Base-by-base conservation (phyloP, 2,329 filamentous ascomycete species). In the Monilinia laxa region DNA sequence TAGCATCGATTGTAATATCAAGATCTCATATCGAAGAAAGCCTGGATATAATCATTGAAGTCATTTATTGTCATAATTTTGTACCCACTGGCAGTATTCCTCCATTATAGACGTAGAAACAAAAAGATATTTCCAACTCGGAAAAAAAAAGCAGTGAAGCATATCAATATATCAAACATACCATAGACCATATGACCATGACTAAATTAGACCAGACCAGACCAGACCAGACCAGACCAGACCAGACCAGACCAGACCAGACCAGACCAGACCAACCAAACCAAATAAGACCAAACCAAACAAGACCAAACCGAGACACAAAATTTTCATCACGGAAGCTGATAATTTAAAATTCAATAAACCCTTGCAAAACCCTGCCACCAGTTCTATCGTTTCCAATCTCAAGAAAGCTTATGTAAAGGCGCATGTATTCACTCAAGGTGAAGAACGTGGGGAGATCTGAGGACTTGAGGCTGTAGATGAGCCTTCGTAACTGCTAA, bases 391-490 rank as follows among this genome's bases (percentile, higher is more conserved):
- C 31, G 16, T 23, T 25, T 38, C 51, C 4, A 38, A 25, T 38
- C 10, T 7, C 47, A 9, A 35, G 9, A 35, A 62, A 45, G n/a
- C 4, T 18, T 52, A 20, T 51, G 45, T 40, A 10, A 25, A 25
- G 31, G 16, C n/a, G 23, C 28, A 14, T 38, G 14, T 12, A 51
- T 62, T 6, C 1, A 4, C n/a, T 62, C 58, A 62, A 62, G 58
- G 58, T 1, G 58, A 62, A 51, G 28, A 38, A 11, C 28, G 45
- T 38, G 58, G 28, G 45, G 58, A 25, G 18, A n/a, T 6, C 7
- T 62, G 45, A 51, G 58, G 28, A 2, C 31, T 51, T 23, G 58
- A 62, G 38, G 40, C 31, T n/a, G 53, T 59, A 11, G 54, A 58
- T 3, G 54, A 65, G 58, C 16, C 58, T 11, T 59, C 54, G n/a